Base-by-base conservation (phyloP, 2,329 filamentous ascomycete genomes). In the Diaporthe caulivora region DNA sequence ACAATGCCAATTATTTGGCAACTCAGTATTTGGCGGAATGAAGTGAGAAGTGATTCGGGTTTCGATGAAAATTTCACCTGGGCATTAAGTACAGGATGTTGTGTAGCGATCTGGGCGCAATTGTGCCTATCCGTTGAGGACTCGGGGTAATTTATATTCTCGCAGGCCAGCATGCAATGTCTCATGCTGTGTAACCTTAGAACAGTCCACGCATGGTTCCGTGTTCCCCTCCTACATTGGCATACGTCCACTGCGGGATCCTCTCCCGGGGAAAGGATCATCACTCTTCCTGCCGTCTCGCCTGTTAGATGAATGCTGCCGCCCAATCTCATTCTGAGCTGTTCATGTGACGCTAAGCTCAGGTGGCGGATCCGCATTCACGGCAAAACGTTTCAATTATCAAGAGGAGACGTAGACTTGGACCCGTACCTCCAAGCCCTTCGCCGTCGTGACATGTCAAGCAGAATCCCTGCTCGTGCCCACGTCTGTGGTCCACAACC, bases 331-430 rank as follows among this genome's bases (percentile, higher is more conserved):
- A 9, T 53, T 21, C n/a, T n/a, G 47, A 67, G 29, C 2, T 4
- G 47, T 34, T 26, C n/a, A 53, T 37, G 31, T 40, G 29, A 40
- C 62, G 31, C 62, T 67, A 53, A 67, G 47, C 47, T 53, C 47
- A 34, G 26, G 26, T 26, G 62, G 62, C 62, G 62, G 62, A 67
- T 67, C 62, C 62, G 62, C 62, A 67, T 18, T 47, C 31, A 67
- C 62, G 31, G 18, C 31, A 53, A 24, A n/a, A 8, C 31, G 34
- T 26, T 53, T 53, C 8, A 18, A 53, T 53, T 31, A 53, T 26
- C 34, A 53, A 17, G 62, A 67, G 47, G n/a, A 40, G 47, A 67
- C n/a, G 31, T 67, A 47, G 13, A 21, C 47, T 40, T 40, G 47
- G 47, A 51, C 4, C 21, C 21, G 44, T 24, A 51, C 21, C 7